Percentiles rank a stretch among this genome's conserved stretches.
phyloP scores from a whole-genome alignment of 2,329 filamentous ascomycete genomes.

The Exophiala sp. region DNA sequence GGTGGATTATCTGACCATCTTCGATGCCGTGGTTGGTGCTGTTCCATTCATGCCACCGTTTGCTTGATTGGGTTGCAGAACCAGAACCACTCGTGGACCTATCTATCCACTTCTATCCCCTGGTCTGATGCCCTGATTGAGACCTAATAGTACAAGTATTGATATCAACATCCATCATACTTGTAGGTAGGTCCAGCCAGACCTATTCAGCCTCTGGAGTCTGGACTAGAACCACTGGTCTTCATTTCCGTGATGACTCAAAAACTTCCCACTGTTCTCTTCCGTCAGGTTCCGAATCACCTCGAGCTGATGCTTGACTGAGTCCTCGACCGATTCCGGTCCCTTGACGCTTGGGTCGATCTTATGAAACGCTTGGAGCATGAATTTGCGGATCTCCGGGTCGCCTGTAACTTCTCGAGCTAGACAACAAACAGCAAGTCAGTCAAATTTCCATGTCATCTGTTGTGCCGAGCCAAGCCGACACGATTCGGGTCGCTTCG shows the following conservation, averaged over 20 bases:
- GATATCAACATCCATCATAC: too few species aligned
- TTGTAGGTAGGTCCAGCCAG: too few species aligned
- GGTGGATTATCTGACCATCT: slow-evolving; percentile 21
- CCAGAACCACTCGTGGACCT: too few species aligned
- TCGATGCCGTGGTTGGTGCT: slow-evolving; percentile 18
- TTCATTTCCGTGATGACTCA: slow-evolving; percentile 30
- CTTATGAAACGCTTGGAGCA: slow-evolving; percentile 29
- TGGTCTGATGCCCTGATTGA: too few species aligned
- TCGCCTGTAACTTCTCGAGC: slow-evolving; percentile 17
- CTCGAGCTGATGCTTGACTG: slow-evolving; percentile 28
- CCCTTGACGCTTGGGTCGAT: slow-evolving; percentile 26
- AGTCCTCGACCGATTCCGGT: slow-evolving; percentile 29
- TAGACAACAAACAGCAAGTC: slow-evolving; percentile 13
- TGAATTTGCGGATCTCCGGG: slow-evolving; percentile 14
- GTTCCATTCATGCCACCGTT: slow-evolving; percentile 22
- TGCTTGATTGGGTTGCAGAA: too few species aligned
- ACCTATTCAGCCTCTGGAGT: slow-evolving; percentile 7
- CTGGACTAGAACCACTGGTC: slow-evolving; percentile 16
- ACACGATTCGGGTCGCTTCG: slow-evolving; percentile 4
- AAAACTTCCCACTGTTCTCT: slow-evolving; percentile 26
- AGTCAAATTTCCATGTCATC: slow-evolving; percentile 12
- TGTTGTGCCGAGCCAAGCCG: too few species aligned
- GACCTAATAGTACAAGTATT: too few species aligned
- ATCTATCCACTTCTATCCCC: too few species aligned
- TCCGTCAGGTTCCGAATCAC: slow-evolving; percentile 29